These are phyloP conservation scores for Globisporangium cylindrosporum DNA, from an alignment of 352 stramenopile genomes.

Conservation along the genomic window DNA sequence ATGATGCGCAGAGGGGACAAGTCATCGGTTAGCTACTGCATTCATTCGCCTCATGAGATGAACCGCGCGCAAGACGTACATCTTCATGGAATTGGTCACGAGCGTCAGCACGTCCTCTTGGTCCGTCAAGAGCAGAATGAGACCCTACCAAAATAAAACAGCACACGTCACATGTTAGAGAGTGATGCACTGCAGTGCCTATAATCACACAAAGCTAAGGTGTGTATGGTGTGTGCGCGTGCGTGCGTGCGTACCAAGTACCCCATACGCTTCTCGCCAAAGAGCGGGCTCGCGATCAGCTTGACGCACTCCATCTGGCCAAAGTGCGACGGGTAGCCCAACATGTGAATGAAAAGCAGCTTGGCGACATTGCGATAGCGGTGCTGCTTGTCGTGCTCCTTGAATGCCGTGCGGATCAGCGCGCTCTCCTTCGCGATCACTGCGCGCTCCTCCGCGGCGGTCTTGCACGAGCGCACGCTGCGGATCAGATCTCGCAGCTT, in stretches of 20 bases:
- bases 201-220: not conserved
- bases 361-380: constrained; percentile 99
- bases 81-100: constrained; percentile 99
- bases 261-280: constrained; percentile 99
- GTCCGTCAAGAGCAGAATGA: constrained; percentile 98
- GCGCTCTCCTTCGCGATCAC: constrained; percentile 99
- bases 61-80: constrained; percentile 39
- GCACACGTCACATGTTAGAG: not conserved
- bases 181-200: not conserved
- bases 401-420: constrained; percentile 98
- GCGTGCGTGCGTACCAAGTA: constrained; percentile 84
- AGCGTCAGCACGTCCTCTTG: constrained; percentile 99
- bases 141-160: constrained; percentile 38
- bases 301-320: constrained; percentile 99
- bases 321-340: constrained; percentile 99
- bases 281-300: constrained; percentile 98
- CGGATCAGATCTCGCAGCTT: constrained; percentile 98
- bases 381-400: constrained; percentile 96
- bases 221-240: not conserved
- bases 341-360: constrained; percentile 99
- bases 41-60: not conserved
- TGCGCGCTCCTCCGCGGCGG: constrained; percentile 96
- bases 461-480: constrained; percentile 98
- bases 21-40: too few relatives aligned
- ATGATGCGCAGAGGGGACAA: not conserved